These are phyloP conservation scores for Mesembryanthemum crystallinum DNA, from an alignment of 148 eudicot genomes.

Conservation along the genomic window DNA sequence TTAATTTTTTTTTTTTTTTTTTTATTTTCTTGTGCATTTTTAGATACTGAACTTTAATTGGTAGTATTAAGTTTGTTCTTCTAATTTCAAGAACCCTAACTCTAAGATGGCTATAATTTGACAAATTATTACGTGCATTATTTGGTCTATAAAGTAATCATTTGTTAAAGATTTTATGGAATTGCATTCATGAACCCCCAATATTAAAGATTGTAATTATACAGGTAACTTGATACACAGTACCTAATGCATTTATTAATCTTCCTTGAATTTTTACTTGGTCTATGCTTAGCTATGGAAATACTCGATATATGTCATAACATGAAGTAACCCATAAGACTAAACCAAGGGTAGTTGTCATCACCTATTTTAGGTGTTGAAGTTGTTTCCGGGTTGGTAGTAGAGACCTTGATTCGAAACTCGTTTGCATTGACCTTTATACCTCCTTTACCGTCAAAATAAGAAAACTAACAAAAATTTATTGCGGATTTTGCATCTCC, in stretches of 20 bases:
- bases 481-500: too few relatives aligned
- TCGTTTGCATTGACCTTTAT: too few relatives aligned
- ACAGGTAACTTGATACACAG: too few relatives aligned
- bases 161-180: neutral
- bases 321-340: neutral
- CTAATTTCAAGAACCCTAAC: too few relatives aligned
- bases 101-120: too few relatives aligned
- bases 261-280: conserved; percentile 5
- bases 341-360: neutral
- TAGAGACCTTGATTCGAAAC: too few relatives aligned
- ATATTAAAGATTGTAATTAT: neutral
- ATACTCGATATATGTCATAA: neutral
- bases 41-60: neutral
- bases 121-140: too few relatives aligned
- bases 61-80: neutral
- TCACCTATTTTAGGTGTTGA: too few relatives aligned
- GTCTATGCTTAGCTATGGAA: conserved; percentile 15
- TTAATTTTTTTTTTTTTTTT: neutral
- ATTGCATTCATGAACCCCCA: neutral
- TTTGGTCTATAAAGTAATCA: neutral
- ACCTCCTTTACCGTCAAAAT: too few relatives aligned
- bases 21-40: neutral
- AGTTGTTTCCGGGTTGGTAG: too few relatives aligned
- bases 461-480: too few relatives aligned
- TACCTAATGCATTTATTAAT: too few relatives aligned